A percentile compares a stretch with the other conserved stretches of the same genome.
Evolutionary conservation across 1,284 basidiomycete species (phyloP).

Genomic region (Tylopilus orsonianus): DNA sequence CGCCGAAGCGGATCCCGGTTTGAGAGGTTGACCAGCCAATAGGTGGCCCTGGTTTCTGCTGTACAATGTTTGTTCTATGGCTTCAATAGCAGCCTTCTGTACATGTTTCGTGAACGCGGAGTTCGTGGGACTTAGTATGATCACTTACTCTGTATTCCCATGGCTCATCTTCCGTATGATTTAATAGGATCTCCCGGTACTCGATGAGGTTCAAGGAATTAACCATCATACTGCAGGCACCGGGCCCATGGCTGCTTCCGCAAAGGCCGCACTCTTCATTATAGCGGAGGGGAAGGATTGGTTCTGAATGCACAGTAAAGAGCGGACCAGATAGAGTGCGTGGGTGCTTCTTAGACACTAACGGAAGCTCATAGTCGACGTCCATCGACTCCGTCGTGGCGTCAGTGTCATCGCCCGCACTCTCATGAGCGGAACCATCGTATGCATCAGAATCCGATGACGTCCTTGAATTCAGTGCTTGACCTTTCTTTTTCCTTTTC

Average conservation of each 20-base stretch:
- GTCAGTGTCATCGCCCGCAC: slow-evolving; percentile 27
- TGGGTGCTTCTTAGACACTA: slow-evolving; percentile 13
- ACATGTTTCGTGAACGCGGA: slow-evolving; percentile 2
- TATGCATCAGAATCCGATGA: slow-evolving; percentile 36
- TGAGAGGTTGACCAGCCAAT: slow-evolving; percentile 61
- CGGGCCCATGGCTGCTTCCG: slow-evolving; percentile 47
- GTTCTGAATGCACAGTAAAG: slow-evolving; percentile 10
- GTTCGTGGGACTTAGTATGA: background rate
- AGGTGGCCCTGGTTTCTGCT: slow-evolving; percentile 53
- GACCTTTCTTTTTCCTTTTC: slow-evolving; percentile 29
- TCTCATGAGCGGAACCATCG: slow-evolving; percentile 16
- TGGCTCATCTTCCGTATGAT: slow-evolving; percentile 60
- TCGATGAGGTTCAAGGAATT: slow-evolving; percentile 63
- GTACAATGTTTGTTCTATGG: slow-evolving; percentile 62
- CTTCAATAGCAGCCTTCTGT: slow-evolving; percentile 61
- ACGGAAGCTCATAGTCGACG: slow-evolving; percentile 4
- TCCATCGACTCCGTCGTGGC: slow-evolving; percentile 25
- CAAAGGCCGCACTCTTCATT: slow-evolving; percentile 59
- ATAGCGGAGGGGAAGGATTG: slow-evolving; percentile 18
- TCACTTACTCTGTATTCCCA: slow-evolving; percentile 57
- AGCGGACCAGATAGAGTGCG: slow-evolving; percentile 6
- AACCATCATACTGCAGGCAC: slow-evolving; percentile 63
- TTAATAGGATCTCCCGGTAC: slow-evolving; percentile 64
- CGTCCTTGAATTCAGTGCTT: slow-evolving; percentile 20
- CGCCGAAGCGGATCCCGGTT: slow-evolving; percentile 17